These are phyloP conservation scores for Calophaca sinica DNA, from an alignment of 306 rosid species.

Conservation along the genomic window DNA sequence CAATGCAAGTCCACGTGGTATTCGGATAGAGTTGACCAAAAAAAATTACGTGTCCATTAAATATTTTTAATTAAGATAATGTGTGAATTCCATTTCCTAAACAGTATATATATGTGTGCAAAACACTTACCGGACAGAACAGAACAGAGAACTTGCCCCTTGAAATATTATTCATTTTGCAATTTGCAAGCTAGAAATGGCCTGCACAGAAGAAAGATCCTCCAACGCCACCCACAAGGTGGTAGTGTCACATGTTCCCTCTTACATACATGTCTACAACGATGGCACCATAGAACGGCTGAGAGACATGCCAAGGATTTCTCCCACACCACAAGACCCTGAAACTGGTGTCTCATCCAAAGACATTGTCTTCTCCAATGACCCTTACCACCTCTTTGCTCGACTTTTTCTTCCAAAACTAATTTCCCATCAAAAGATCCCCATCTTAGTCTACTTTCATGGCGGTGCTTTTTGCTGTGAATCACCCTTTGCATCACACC, in stretches of 20 bases:
- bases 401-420: constrained; percentile 24
- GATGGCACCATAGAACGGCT: constrained; percentile 49
- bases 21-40: too few species aligned
- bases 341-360: constrained; percentile 58
- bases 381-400: constrained; percentile 19
- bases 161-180: too few species aligned
- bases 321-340: constrained; percentile 48
- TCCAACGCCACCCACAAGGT: background rate
- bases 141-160: too few species aligned
- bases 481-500: constrained; percentile 51
- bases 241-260: constrained; percentile 32
- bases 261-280: constrained; percentile 26
- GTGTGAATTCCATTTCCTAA: too few species aligned
- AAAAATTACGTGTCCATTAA: too few species aligned
- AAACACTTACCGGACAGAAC: too few species aligned
- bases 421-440: background rate
- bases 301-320: constrained; percentile 28
- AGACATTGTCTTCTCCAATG: constrained; percentile 28
- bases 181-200: too few species aligned
- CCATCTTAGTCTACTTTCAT: constrained; percentile 53
- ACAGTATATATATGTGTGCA: too few species aligned
- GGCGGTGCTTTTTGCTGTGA: constrained; percentile 54
- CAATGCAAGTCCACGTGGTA: too few species aligned
- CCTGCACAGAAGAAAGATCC: too few species aligned
- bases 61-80: too few species aligned